Percentiles rank a stretch among this genome's conserved stretches.
These are phyloP conservation scores for Cyphellophora europaea DNA, from an alignment of 2,329 filamentous ascomycete genomes.

Conservation along the genomic window DNA sequence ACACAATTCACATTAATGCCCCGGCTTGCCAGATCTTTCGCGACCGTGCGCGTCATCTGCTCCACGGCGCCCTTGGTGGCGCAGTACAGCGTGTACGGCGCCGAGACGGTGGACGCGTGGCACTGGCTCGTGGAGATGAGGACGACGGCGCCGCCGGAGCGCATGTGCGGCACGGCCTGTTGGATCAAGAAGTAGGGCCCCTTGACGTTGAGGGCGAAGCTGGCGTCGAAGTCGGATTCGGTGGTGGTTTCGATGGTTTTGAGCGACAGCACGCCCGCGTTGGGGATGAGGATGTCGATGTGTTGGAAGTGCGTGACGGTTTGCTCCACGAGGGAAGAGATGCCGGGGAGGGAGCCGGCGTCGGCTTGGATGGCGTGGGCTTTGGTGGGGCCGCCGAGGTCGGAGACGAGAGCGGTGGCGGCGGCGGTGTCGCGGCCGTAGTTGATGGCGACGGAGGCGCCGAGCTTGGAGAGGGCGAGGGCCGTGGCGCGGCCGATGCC, in stretches of 20 bases:
- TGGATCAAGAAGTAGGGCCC: constrained; percentile 46
- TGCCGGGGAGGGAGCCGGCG: constrained; percentile 35
- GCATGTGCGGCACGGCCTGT: constrained; percentile 45
- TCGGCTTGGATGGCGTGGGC: constrained; percentile 47
- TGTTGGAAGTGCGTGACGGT: constrained; percentile 42
- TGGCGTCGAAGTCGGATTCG: constrained; percentile 42
- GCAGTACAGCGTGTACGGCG: constrained; percentile 43
- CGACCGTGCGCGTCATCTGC: constrained; percentile 46
- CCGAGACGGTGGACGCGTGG: constrained; percentile 29
- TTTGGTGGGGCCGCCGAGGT: constrained; percentile 37
- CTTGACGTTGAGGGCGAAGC: constrained; percentile 47
- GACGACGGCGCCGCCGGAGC: constrained; percentile 39
- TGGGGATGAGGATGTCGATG: constrained; percentile 51
- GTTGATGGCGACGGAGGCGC: constrained; percentile 39
- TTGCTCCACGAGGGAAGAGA: constrained; percentile 40
- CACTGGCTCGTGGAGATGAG: constrained; percentile 41
- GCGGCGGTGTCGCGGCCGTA: constrained; percentile 48
- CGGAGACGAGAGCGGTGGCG: constrained; percentile 45
- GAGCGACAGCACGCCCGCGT: constrained; percentile 45
- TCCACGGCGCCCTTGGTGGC: constrained; percentile 52
- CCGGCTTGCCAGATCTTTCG: constrained; percentile 42
- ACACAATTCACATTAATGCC: constrained; percentile 44
- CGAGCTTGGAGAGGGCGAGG: constrained; percentile 27
- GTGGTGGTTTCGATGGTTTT: constrained; percentile 40
- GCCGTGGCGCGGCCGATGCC: constrained; percentile 33